Evolutionary conservation across 148 eudicot genomes (phyloP), one percentile per base, ranked within the genome.

Genomic region (Oxyria digyna): DNA sequence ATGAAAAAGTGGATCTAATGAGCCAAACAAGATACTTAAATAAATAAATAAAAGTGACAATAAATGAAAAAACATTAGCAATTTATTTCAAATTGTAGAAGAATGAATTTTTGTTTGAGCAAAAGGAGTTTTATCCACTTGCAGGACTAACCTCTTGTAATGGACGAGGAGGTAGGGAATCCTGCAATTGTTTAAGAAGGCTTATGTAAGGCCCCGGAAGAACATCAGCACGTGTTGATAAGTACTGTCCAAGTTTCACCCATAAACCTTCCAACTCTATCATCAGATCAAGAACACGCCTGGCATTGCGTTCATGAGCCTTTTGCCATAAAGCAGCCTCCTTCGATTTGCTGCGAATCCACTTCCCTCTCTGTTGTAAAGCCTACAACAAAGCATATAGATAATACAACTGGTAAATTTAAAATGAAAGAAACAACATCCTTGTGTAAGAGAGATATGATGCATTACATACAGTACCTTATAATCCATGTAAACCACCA

Each of bases 201-300:
- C 43, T 72, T 78, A 88, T 88, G 75, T 90, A 94, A 40, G 98
- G 90, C 66, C 82, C 81, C 14, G 98, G 98, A 72, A 94, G 97
- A 75, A 94, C 98, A 90, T 94, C 98, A 77, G 98, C 98, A 75
- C 98, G 98, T 49, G 98, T 90, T 29, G 98, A 94, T 75, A 94
- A 80, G 75, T 94, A 94, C 67, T 94, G 98, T 74, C 98, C 98
- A 49, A 94, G 82, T 80, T 94, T 94, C 67, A 94, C 98, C 98
- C 98, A 94, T 74, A 94, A 78, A 67, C 98, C 98, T 78, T 94
- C 98, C 81, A 94, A 75, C 79, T 90, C 89, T 71, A 90, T 74
- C 76, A 94, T 85, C 69, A 82, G 76, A 41, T 71, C 80, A 67
- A 88, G 91, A 43, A 94, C 82, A 73, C 98, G 97, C 79, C 78